These are phyloP conservation scores for Fusarium gaditjirri DNA, from an alignment of 2,329 filamentous ascomycete species.

Conservation along the genomic window DNA sequence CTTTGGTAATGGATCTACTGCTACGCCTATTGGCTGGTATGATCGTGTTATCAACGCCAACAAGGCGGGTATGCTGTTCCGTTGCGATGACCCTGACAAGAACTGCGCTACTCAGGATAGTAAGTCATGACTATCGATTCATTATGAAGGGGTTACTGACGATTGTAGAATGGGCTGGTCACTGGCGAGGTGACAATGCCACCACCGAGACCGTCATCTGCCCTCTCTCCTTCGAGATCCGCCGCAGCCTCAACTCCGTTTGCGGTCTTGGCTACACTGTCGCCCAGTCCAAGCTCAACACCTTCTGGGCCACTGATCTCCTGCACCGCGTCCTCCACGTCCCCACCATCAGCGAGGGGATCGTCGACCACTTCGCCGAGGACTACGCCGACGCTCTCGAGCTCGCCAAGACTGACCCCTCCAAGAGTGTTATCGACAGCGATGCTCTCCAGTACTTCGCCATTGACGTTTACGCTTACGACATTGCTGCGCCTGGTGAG, in stretches of 20 bases:
- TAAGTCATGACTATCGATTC: constrained; percentile 21
- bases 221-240: constrained; percentile 67
- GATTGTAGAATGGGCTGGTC: constrained; percentile 69
- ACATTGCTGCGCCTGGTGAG: constrained; percentile 70
- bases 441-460: constrained; percentile 76
- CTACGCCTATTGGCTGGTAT: constrained; percentile 70
- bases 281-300: constrained; percentile 63
- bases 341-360: constrained; percentile 66
- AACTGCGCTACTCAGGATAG: constrained; percentile 67
- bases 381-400: constrained; percentile 65
- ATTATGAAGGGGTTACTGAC: neutral
- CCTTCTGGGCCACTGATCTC: constrained; percentile 74
- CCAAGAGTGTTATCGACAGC: constrained; percentile 65
- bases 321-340: constrained; percentile 75
- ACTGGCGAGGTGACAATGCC: constrained; percentile 74
- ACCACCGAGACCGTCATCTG: constrained; percentile 77
- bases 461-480: constrained; percentile 72
- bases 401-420: constrained; percentile 60
- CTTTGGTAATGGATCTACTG: constrained; percentile 70
- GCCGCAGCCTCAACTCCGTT: constrained; percentile 66
- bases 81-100: constrained; percentile 74
- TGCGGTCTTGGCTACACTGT: constrained; percentile 73
- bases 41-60: constrained; percentile 69
- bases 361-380: constrained; percentile 71
- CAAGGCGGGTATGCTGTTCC: constrained; percentile 67